A percentile compares a stretch with the other conserved stretches of the same genome.
phyloP scores from a whole-genome alignment of 83 land plant species.

The Thuja plicata region DNA sequence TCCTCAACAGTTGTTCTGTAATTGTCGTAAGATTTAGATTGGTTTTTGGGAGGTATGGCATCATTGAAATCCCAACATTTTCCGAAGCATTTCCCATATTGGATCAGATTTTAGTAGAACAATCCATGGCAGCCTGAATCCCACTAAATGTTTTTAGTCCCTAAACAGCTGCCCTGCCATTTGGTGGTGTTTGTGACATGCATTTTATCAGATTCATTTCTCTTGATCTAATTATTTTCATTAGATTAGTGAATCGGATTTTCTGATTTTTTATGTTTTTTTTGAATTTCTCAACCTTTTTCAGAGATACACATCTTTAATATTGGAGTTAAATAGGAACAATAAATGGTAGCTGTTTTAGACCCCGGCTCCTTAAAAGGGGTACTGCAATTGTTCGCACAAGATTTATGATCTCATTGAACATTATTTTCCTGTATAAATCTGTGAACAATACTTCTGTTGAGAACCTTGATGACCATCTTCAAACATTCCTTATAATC shows the following conservation, averaged over 20 bases:
- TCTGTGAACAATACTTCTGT: too few relatives aligned
- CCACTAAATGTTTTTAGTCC: neutral
- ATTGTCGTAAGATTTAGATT: neutral
- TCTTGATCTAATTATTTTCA: neutral
- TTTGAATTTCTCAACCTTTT: neutral
- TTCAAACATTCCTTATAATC: too few relatives aligned
- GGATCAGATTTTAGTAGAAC: neutral
- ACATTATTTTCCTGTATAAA: too few relatives aligned
- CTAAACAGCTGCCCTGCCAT: neutral
- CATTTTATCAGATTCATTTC: neutral
- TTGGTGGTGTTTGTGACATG: neutral
- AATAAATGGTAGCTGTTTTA: neutral
- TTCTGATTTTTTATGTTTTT: neutral
- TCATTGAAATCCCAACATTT: neutral
- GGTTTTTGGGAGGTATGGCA: constrained; percentile 18
- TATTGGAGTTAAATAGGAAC: neutral
- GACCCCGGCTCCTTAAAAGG: neutral
- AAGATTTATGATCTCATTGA: neutral
- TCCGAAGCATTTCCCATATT: neutral
- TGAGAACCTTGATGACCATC: too few relatives aligned
- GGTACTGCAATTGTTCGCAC: neutral
- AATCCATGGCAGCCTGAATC: neutral
- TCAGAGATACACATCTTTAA: too few relatives aligned
- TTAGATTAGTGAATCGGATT: neutral
- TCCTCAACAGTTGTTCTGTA: neutral